phyloP scores from a whole-genome alignment of 192 early-diverging fungal species.

The Spizellomyces sp. region DNA sequence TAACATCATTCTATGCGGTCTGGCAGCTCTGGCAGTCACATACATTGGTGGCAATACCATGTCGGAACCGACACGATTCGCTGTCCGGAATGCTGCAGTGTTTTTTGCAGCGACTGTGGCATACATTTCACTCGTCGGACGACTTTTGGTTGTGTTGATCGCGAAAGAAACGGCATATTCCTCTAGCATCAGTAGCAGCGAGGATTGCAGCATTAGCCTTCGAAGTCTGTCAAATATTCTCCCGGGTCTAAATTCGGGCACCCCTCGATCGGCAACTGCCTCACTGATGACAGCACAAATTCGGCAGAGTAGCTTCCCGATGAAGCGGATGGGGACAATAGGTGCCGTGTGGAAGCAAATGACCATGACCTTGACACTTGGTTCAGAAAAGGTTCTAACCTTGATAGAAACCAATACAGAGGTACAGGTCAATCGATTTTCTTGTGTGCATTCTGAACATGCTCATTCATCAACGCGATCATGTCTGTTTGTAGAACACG shows the following conservation, averaged over 20 bases:
- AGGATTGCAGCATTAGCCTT: neutral
- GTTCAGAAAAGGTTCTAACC: neutral
- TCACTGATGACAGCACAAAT: neutral
- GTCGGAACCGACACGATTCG: neutral
- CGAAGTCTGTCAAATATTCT: neutral
- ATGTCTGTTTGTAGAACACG: too few relatives aligned
- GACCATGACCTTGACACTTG: neutral
- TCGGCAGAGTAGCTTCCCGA: neutral
- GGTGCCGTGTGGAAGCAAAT: neutral
- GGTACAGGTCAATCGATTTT: neutral
- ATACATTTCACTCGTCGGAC: neutral
- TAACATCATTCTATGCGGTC: slow-evolving; percentile 13
- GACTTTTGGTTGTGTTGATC: neutral
- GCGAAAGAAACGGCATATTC: neutral
- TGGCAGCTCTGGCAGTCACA: neutral
- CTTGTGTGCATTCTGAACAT: neutral
- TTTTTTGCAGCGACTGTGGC: neutral
- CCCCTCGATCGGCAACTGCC: neutral
- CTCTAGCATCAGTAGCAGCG: neutral
- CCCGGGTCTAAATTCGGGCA: neutral
- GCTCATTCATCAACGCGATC: neutral
- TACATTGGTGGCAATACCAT: neutral
- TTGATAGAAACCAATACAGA: neutral
- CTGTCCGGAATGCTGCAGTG: neutral
- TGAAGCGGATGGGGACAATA: neutral